These are phyloP conservation scores for Pachysolen tannophilus DNA, from an alignment of 805 yeast genomes.

Conservation along the genomic window DNA sequence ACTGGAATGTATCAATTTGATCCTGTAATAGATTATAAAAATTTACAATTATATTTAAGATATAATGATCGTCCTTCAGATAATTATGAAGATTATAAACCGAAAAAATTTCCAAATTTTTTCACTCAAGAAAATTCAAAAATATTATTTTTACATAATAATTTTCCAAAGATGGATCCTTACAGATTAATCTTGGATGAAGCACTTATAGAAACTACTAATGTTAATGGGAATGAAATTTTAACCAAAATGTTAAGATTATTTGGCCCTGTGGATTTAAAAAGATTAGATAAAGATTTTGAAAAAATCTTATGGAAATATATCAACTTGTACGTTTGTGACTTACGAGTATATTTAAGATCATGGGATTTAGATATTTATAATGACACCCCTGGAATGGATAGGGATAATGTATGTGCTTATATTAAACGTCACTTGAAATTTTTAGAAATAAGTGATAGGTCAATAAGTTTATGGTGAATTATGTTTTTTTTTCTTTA, in stretches of 20 bases:
- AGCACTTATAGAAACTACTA: conserved; percentile 15
- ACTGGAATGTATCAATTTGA: conserved; percentile 21
- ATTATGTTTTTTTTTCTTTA: no score
- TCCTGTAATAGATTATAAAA: conserved; percentile 22
- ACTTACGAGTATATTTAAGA: conserved; percentile 14
- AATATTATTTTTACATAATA: conserved; percentile 36
- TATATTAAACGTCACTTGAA: conserved; percentile 40
- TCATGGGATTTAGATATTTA: conserved; percentile 12
- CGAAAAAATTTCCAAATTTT: conserved; percentile 17
- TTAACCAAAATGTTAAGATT: conserved; percentile 15
- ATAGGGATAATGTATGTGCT: conserved; percentile 36
- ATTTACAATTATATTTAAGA: conserved; percentile 16
- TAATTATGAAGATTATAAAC: conserved; percentile 8
- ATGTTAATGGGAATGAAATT: conserved; percentile 17
- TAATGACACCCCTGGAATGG: conserved; percentile 15
- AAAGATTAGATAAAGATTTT: conserved; percentile 26
- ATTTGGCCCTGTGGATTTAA: conserved; percentile 17
- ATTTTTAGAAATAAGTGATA: conserved; percentile 28
- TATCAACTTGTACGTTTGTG: conserved; percentile 25
- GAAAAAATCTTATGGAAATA: conserved; percentile 25
- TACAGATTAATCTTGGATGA: conserved; percentile 32
- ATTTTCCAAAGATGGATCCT: conserved; percentile 49
- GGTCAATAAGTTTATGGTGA: no score
- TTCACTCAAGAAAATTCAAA: conserved; percentile 21
- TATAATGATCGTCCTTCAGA: conserved; percentile 10